Percentiles rank a stretch among this genome's conserved stretches.
Evolutionary conservation across 345 rosid species (phyloP).

Genomic region (Populus davidiana): DNA sequence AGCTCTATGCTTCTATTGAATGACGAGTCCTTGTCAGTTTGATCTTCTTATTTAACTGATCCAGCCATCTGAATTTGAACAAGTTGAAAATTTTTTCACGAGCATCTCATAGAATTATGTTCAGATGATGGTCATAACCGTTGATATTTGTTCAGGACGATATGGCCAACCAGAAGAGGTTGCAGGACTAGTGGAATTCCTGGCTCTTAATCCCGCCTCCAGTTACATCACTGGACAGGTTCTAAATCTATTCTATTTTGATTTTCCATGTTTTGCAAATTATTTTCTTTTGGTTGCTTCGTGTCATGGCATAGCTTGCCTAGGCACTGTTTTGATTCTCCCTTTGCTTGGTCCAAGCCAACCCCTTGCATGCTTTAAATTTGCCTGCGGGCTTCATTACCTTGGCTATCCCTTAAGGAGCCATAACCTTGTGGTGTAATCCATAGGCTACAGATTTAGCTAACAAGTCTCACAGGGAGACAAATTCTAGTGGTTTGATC

Average conservation of each 20-base stretch:
- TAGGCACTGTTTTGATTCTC: not conserved
- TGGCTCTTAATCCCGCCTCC: constrained; percentile 87
- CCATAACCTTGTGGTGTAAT: not conserved
- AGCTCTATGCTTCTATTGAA: not conserved
- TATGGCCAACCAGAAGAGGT: constrained; percentile 98
- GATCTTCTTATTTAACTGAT: not conserved
- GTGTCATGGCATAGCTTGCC: not conserved
- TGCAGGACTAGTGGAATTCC: constrained; percentile 94
- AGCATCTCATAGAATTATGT: not conserved
- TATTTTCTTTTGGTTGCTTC: not conserved
- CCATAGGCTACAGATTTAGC: not conserved
- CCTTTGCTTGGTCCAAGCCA: not conserved
- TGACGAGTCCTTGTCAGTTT: not conserved
- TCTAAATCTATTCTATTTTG: constrained; percentile 3
- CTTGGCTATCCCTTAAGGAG: not conserved
- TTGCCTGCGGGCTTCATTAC: not conserved
- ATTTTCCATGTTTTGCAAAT: not conserved
- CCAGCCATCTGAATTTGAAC: not conserved
- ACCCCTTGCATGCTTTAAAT: not conserved
- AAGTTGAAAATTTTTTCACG: not conserved
- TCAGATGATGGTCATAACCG: not conserved
- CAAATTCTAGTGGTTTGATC: not conserved
- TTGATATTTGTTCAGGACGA: constrained; percentile 54
- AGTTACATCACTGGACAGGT: constrained; percentile 96
- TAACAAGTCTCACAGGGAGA: not conserved